Base-by-base conservation (phyloP, 768 basidiomycete genomes). In the Psilocybe subaeruginosa region DNA sequence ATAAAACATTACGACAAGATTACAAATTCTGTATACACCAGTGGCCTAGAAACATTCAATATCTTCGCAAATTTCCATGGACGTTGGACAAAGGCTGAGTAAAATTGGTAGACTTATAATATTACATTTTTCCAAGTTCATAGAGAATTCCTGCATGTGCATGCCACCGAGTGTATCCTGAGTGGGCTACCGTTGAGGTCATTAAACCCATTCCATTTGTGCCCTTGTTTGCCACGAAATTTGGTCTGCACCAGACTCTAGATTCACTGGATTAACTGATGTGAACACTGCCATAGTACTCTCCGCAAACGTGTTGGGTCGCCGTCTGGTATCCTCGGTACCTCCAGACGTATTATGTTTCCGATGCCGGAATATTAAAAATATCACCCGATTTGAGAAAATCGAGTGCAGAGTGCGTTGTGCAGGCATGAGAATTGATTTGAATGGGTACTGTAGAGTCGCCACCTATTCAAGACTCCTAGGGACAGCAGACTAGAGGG, bases 351-450 rank as follows among this genome's bases (percentile, higher is more conserved):
- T 23, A 33, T n/a, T 27, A 6, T 11, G 1, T 7, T 53, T 30
- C n/a, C 59, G 59, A 27, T 55, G 43, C 9, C 33, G 29, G 19
- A 55, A 37, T 27, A 60, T 60, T 9, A 60, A 45, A 9, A 60
- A 16, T 8, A 60, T 55, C 16, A 54, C 52, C 23, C 59, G 43
- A 33, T 55, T 60, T 2, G 43, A 46, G 31, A 60, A 60, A 19
- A 60, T 41, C 4, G 59, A 60, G 33, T 60, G 59, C 6, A 60
- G 47, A 17, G 35, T 47, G 2, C 59, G 52, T 45, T 60, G 59
- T 14, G 39, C 23, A n/a, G 45, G 43, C 3, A 55, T 8, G 17
- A 60, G 39, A 16, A 39, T 14, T 14, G 17, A 14, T 19, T 55
- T 60, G 33, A 46, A 49, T 8, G n/a, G 3, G n/a, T 45, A 23